Base-by-base conservation (phyloP, 2,329 filamentous ascomycete genomes). In the Ophiostoma himal-ulmi region DNA sequence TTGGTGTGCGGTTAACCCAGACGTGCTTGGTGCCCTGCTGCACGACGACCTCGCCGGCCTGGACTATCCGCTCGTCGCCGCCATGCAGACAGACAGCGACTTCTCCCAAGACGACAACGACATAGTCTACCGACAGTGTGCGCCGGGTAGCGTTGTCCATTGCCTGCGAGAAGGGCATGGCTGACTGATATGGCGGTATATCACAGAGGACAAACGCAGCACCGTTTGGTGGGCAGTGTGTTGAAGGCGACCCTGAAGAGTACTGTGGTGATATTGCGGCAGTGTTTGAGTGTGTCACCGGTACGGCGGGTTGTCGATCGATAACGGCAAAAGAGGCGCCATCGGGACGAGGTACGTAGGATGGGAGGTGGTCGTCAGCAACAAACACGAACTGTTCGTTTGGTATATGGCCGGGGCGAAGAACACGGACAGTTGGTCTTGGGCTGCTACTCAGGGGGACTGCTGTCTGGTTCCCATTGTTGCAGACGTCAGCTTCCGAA, bases 11-110 rank as follows among this genome's bases (percentile, higher is more conserved):
- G 71, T 84, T 84, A 20, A 78, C 74, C 81, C 82, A 85, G 17
- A 75, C 75, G 74, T 85, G 83, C 69, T 80, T 82, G 11, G 77
- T 78, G 0, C 82, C 82, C 62, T 80, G 76, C 74, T 82, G 79
- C 0, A 82, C 76, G 48, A 82, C 75, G 11, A 80, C 73, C 64
- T 83, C 81, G 10, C 81, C 81, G 2, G 74, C 73, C 37, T 71
- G 72, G 1, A 82, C 39, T 3, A 75, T 76, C 72, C 76, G 80
- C 74, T 81, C 80, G 65, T 79, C 80, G 5, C 81, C 80, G 14
- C 67, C 67, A 17, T 68, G 41, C 4, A 68, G 41, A 36, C 67
- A 68, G 13, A 68, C 44, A 5, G n/a, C 26, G 17, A 68, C 39
- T 6, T 54, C 30, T 5, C 67, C 67, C 7, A n/a, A 57, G 52